A percentile compares a stretch with the other conserved stretches of the same genome.
These are phyloP conservation scores for Ceratocystis colombiana DNA, from an alignment of 2,329 filamentous ascomycete genomes.

Conservation along the genomic window DNA sequence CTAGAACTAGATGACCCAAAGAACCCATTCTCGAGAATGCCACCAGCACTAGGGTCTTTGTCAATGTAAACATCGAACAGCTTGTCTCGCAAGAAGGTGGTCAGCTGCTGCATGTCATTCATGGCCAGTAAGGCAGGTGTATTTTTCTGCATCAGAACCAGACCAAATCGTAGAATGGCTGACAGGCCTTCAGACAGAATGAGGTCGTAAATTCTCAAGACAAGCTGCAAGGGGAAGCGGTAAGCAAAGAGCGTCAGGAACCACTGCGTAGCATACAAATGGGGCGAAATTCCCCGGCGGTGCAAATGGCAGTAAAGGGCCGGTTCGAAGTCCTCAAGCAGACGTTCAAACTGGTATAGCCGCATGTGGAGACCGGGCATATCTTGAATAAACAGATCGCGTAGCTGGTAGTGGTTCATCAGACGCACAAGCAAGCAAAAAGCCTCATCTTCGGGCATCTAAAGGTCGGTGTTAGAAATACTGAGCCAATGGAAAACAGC, in stretches of 20 bases:
- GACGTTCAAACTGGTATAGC: constrained; percentile 86
- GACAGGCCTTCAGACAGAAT: constrained; percentile 88
- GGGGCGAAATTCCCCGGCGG: constrained; percentile 74
- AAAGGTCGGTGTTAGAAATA: constrained; percentile 20
- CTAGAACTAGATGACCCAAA: constrained; percentile 86
- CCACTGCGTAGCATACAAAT: constrained; percentile 97
- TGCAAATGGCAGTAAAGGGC: constrained; percentile 90
- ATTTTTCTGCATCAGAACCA: constrained; percentile 95
- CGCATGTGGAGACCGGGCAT: constrained; percentile 94
- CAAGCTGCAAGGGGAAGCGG: constrained; percentile 89
- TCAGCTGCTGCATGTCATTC: constrained; percentile 83
- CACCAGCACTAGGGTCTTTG: constrained; percentile 80
- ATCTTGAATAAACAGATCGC: constrained; percentile 86
- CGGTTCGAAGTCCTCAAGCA: constrained; percentile 88
- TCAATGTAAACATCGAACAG: constrained; percentile 97
- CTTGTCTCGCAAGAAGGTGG: constrained; percentile 83
- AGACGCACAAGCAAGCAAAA: constrained; percentile 86
- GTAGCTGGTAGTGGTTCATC: constrained; percentile 92
- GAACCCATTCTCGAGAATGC: constrained; percentile 90
- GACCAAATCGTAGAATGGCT: constrained; percentile 86
- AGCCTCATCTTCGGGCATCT: constrained; percentile 95
- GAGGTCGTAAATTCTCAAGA: constrained; percentile 91
- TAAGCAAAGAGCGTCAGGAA: constrained; percentile 98
- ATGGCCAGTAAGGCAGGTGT: constrained; percentile 64
- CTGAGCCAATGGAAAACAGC: neutral